Evolutionary conservation across 2,329 filamentous ascomycete genomes (phyloP).

Genomic region (Biscogniauxia marginata): DNA sequence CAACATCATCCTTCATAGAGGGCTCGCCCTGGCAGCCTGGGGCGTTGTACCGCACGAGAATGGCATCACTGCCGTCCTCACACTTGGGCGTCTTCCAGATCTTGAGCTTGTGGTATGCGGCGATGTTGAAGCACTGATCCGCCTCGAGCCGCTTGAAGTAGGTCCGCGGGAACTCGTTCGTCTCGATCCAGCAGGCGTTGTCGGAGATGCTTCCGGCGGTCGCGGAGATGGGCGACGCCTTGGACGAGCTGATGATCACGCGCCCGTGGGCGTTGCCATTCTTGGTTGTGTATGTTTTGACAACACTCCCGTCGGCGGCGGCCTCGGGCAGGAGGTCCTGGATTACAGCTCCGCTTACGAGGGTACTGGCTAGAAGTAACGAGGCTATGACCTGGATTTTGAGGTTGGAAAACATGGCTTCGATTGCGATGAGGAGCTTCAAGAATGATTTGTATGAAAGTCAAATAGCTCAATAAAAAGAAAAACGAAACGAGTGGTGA

Average conservation of each 20-base stretch:
- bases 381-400: not conserved
- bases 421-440: not conserved
- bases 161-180: not conserved
- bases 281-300: not conserved
- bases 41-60: slow-evolving; percentile 1
- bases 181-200: not conserved
- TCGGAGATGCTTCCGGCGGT: not conserved
- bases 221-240: no score
- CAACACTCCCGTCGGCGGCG: no score
- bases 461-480: not conserved
- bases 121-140: slow-evolving; percentile 2
- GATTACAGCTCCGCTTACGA: not conserved
- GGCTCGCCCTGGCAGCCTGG: slow-evolving; percentile 1
- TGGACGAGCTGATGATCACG: not conserved
- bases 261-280: not conserved
- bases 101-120: slow-evolving; percentile 2
- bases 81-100: slow-evolving; percentile 1
- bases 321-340: not conserved
- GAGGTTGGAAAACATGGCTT: not conserved
- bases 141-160: not conserved
- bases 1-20: not conserved
- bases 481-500: not conserved
- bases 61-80: slow-evolving; percentile 1
- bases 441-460: not conserved
- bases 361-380: not conserved